These are phyloP conservation scores for Fraxinus cuspidata DNA, from an alignment of 257 asterid genomes.

Conservation along the genomic window DNA sequence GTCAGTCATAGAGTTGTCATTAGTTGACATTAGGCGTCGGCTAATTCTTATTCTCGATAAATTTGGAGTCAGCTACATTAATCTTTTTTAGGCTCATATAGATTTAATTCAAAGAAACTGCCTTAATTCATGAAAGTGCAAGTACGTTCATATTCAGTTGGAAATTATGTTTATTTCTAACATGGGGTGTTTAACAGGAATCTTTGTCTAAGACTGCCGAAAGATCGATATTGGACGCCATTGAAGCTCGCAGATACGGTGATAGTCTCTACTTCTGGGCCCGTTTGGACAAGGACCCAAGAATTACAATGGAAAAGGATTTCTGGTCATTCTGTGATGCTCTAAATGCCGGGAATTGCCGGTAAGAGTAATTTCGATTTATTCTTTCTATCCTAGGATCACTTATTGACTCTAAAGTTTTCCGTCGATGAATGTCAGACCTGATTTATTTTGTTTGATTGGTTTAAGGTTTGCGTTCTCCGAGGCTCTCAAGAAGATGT, in stretches of 20 bases:
- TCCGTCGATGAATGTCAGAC: constrained; percentile 1
- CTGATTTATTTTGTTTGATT: constrained; percentile 23
- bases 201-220: constrained; percentile 78
- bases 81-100: not conserved
- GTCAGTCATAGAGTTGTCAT: not conserved
- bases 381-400: not conserved
- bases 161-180: constrained; percentile 20
- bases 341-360: constrained; percentile 92
- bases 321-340: constrained; percentile 98
- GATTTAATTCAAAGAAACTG: not conserved
- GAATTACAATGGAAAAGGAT: constrained; percentile 60
- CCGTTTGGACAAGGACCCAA: constrained; percentile 67
- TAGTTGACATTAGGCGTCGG: not conserved
- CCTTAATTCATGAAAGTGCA: not conserved
- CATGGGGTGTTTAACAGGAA: constrained; percentile 50
- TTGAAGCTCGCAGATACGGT: constrained; percentile 72
- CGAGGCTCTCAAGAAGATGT: constrained; percentile 81
- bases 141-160: not conserved
- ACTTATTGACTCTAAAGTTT: not conserved
- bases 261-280: constrained; percentile 90
- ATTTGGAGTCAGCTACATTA: not conserved
- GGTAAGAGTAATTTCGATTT: constrained; percentile 47
- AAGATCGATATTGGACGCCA: constrained; percentile 61
- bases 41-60: not conserved
- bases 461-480: constrained; percentile 68